Evolutionary conservation across 495 filamentous ascomycete genomes (phyloP).

Genomic region (Penicillium maclennaniae): DNA sequence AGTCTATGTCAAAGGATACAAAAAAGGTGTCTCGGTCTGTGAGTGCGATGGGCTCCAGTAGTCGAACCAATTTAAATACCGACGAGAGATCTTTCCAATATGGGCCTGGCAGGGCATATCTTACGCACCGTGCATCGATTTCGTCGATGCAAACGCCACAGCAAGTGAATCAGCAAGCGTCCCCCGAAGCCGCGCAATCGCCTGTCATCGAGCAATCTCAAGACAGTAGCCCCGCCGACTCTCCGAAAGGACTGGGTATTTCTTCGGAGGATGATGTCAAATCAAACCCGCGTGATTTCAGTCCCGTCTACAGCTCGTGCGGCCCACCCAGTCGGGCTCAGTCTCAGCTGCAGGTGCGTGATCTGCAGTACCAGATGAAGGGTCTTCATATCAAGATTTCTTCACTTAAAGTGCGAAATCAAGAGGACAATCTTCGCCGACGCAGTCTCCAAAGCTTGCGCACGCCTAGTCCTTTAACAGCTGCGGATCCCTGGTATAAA

Average conservation of each 20-base stretch:
- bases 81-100: conserved; percentile 43
- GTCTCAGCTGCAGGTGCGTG: conserved; percentile 67
- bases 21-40: conserved; percentile 35
- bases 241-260: conserved; percentile 31
- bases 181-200: conserved; percentile 2
- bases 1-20: conserved; percentile 29
- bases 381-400: conserved; percentile 91
- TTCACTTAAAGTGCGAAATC: conserved; percentile 72
- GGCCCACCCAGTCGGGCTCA: conserved; percentile 43
- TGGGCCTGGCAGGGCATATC: conserved; percentile 35
- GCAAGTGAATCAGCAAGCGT: conserved; percentile 7
- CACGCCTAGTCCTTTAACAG: conserved; percentile 80
- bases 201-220: conserved; percentile 4
- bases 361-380: conserved; percentile 88
- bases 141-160: conserved; percentile 24
- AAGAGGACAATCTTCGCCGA: conserved; percentile 77
- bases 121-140: conserved; percentile 37
- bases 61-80: conserved; percentile 28
- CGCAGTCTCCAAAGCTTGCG: conserved; percentile 80
- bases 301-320: conserved; percentile 33
- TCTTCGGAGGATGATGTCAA: conserved; percentile 24
- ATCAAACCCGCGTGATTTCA: conserved; percentile 33
- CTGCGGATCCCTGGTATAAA: conserved; percentile 71
- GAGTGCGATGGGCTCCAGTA: conserved; percentile 43
- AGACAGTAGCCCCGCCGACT: conserved; percentile 20